phyloP scores from a whole-genome alignment of 108 stramenopile genomes.

The Schizochytrium sp. region DNA sequence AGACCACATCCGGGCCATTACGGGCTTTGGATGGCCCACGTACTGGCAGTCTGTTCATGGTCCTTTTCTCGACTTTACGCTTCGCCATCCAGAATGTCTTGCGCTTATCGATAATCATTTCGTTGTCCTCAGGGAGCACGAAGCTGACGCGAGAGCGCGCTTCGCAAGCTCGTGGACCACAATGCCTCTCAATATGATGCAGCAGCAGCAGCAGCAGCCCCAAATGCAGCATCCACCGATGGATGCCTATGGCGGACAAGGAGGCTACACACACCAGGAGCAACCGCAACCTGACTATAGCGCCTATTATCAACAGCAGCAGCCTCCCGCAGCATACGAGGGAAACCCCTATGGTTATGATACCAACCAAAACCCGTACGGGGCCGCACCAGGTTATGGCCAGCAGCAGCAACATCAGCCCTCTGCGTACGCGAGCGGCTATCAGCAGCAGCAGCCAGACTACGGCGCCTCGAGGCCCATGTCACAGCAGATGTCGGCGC shows the following conservation, averaged over 20 bases:
- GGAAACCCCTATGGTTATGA: neutral
- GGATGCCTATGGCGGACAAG: neutral
- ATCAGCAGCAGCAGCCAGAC: neutral
- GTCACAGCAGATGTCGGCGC: too few relatives aligned
- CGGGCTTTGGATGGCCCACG: neutral
- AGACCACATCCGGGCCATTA: neutral
- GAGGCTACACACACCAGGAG: neutral
- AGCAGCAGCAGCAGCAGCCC: neutral
- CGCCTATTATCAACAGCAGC: neutral
- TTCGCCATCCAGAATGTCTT: neutral
- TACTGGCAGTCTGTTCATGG: neutral
- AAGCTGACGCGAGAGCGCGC: neutral
- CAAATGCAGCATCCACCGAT: too few relatives aligned
- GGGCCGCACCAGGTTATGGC: too few relatives aligned
- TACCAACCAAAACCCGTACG: neutral
- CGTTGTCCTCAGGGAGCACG: neutral
- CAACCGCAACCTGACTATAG: neutral
- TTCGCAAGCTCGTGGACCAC: neutral
- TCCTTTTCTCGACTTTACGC: neutral
- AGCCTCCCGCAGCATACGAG: neutral
- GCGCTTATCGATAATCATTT: neutral
- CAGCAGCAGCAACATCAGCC: neutral
- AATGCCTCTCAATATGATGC: neutral
- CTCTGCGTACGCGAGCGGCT: neutral
- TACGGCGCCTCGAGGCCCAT: neutral